Conservation (phyloP, 2,329 filamentous ascomycete species). For the Aspergillus sclerotialis region DNA sequence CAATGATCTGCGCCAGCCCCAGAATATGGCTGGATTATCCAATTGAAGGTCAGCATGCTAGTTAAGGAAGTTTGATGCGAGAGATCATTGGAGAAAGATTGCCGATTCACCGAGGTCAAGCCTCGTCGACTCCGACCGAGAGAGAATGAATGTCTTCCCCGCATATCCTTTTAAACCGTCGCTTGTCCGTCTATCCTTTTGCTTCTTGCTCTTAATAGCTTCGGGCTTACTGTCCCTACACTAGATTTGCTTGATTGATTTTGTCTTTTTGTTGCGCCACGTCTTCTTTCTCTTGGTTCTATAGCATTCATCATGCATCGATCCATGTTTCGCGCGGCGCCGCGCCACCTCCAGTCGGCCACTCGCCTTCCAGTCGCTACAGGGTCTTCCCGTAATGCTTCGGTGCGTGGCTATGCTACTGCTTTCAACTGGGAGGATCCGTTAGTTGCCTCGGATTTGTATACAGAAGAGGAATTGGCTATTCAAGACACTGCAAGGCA, state of each 20-base stretch:
- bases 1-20: too few species aligned
- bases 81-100: slow-evolving; percentile 1
- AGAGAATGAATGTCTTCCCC: slow-evolving; percentile 10
- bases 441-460: slow-evolving; percentile 63
- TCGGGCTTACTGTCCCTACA: too few species aligned
- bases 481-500: slow-evolving; percentile 85
- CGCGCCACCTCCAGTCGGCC: slow-evolving; percentile 20
- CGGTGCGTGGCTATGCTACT: slow-evolving; percentile 26
- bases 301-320: too few species aligned
- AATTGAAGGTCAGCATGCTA: too few species aligned
- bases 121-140: slow-evolving; percentile 6
- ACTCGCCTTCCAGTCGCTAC: slow-evolving; percentile 12
- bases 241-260: too few species aligned
- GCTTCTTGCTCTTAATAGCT: slow-evolving; percentile 3
- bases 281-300: too few species aligned
- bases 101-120: slow-evolving; percentile 22
- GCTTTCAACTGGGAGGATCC: slow-evolving; percentile 91
- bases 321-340: slow-evolving; percentile 24
- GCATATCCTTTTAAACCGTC: slow-evolving; percentile 6
- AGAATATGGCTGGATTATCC: too few species aligned
- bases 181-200: slow-evolving; percentile 1
- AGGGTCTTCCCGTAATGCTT: slow-evolving; percentile 7
- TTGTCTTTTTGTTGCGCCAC: too few species aligned
- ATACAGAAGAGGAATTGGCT: slow-evolving; percentile 85
- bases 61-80: background rate